Conservation (phyloP, 305 asterid genomes). For the Salvia sclarea region DNA sequence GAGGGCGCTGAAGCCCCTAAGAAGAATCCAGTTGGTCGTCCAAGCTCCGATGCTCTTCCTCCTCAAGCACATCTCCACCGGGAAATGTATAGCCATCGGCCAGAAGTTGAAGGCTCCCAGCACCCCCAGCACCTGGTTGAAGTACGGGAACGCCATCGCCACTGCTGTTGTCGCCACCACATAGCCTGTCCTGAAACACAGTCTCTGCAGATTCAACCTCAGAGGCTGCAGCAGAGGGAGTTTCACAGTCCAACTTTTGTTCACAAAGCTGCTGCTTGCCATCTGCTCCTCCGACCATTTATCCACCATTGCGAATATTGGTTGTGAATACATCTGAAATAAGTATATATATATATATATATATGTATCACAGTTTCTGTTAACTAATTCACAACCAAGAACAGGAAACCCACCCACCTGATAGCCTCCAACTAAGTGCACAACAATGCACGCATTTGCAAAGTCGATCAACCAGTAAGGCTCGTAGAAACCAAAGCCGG, state of each 20-base stretch:
- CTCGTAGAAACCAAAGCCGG: constrained; percentile 73
- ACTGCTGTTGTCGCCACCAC: constrained; percentile 54
- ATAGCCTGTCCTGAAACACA: constrained; percentile 58
- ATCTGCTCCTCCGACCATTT: constrained; percentile 39
- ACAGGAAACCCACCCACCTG: constrained; percentile 32
- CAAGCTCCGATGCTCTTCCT: constrained; percentile 47
- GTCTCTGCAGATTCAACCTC: constrained; percentile 50
- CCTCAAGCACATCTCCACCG: constrained; percentile 66
- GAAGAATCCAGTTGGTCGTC: constrained; percentile 62
- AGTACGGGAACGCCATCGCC: constrained; percentile 63
- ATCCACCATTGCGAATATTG: constrained; percentile 55
- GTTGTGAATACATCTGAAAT: constrained; percentile 58
- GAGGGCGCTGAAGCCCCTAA: constrained; percentile 44
- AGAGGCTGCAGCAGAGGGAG: constrained; percentile 48
- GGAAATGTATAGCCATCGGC: constrained; percentile 66
- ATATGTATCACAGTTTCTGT: neutral
- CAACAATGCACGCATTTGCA: constrained; percentile 65
- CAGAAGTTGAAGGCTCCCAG: constrained; percentile 60
- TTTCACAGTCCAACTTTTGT: constrained; percentile 32
- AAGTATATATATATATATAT: too few relatives aligned
- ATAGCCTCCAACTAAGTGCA: constrained; percentile 75
- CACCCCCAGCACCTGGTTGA: constrained; percentile 63
- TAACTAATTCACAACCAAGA: too few relatives aligned
- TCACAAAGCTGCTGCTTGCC: constrained; percentile 34
- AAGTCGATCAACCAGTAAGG: constrained; percentile 76